A percentile compares a stretch with the other conserved stretches of the same genome.
These are phyloP conservation scores for Tuber brumale DNA, from an alignment of 495 filamentous ascomycete species.

Conservation along the genomic window DNA sequence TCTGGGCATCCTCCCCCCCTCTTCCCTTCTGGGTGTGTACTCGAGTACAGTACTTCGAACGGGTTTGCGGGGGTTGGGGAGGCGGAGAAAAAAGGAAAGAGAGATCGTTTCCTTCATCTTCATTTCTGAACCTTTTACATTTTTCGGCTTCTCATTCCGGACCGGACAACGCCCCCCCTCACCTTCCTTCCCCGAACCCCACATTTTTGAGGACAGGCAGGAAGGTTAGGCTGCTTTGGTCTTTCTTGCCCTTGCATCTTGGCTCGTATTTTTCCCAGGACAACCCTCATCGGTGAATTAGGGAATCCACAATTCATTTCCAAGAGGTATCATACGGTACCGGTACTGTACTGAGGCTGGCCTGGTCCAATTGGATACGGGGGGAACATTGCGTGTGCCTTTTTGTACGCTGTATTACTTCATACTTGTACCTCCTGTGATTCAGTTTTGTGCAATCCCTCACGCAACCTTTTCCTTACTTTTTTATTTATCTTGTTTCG, in stretches of 20 bases:
- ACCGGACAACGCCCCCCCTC: neutral
- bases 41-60: neutral
- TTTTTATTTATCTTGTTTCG: neutral
- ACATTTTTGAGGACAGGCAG: conserved; percentile 17
- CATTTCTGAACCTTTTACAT: neutral
- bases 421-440: neutral
- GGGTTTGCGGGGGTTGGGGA: neutral
- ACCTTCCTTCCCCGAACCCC: conserved; percentile 16
- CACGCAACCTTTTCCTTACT: neutral
- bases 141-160: conserved; percentile 24
- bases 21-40: neutral
- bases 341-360: neutral
- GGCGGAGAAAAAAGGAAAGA: neutral
- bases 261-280: conserved; percentile 6
- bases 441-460: neutral
- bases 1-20: neutral
- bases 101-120: conserved; percentile 5
- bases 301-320: neutral
- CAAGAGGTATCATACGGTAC: too few relatives aligned
- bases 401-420: neutral
- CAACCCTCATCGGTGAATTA: neutral
- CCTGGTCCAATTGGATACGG: neutral
- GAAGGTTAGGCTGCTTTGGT: neutral
- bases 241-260: conserved; percentile 27
- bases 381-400: neutral